Percentiles rank a stretch among this genome's conserved stretches.
Conservation (phyloP, 768 basidiomycete genomes). For the Tylopilus plumbeoviolaceoides region DNA sequence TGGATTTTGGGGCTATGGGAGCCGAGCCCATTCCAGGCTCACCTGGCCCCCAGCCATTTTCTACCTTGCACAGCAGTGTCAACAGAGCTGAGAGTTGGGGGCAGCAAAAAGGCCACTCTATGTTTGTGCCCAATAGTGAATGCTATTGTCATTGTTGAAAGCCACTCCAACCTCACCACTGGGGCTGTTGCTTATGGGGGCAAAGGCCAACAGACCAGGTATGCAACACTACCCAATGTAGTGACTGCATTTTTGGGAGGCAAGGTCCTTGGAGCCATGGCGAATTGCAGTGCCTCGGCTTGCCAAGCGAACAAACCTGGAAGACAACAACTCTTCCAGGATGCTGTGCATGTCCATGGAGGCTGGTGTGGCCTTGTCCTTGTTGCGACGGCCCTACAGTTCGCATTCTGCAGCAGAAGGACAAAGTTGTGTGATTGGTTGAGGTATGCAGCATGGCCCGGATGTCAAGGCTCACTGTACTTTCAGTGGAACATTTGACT, state of each 20-base stretch:
- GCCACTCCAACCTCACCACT: not conserved
- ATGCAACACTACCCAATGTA: not conserved
- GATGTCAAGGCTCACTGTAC: too few relatives aligned
- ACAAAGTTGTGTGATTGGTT: not conserved
- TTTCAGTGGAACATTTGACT: too few relatives aligned
- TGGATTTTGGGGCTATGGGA: not conserved
- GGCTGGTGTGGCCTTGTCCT: not conserved
- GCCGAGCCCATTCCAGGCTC: not conserved
- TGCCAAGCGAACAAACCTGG: not conserved
- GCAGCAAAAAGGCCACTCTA: not conserved
- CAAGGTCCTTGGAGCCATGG: not conserved
- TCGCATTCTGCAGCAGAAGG: not conserved
- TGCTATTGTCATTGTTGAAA: not conserved
- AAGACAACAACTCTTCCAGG: not conserved
- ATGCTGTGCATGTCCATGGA: not conserved
- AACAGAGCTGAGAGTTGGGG: not conserved
- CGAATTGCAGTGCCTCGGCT: not conserved
- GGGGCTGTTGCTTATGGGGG: not conserved
- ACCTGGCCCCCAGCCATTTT: not conserved
- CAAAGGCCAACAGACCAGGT: not conserved
- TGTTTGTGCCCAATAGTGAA: not conserved
- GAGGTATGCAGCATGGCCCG: too few relatives aligned
- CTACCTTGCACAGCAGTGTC: not conserved
- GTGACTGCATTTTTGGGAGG: not conserved
- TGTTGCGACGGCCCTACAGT: not conserved